phyloP scores from a whole-genome alignment of 495 filamentous ascomycete genomes.

The Aspergillus affinis region DNA sequence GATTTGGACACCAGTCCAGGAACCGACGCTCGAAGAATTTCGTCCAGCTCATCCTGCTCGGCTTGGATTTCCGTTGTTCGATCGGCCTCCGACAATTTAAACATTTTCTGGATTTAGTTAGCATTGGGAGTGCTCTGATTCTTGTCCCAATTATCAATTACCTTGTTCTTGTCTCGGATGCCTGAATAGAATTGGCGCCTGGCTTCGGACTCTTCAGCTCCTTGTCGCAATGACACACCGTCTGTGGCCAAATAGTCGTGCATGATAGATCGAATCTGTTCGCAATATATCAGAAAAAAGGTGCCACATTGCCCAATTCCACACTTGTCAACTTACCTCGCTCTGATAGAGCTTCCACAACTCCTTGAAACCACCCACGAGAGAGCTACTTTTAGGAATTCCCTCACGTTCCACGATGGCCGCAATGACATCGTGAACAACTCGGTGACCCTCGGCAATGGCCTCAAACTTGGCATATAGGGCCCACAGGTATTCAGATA shows the following conservation, averaged over 20 bases:
- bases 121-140: constrained; percentile 1
- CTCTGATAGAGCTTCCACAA: constrained; percentile 90
- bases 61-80: constrained; percentile 68
- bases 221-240: constrained; percentile 59
- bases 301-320: not conserved
- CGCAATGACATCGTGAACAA: constrained; percentile 85
- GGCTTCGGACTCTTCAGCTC: constrained; percentile 45
- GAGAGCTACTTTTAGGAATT: constrained; percentile 50
- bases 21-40: constrained; percentile 85
- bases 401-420: constrained; percentile 77
- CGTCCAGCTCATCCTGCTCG: constrained; percentile 87
- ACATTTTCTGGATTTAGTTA: constrained; percentile 61
- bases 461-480: constrained; percentile 96
- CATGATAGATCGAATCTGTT: constrained; percentile 77
- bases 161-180: constrained; percentile 68
- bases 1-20: constrained; percentile 87
- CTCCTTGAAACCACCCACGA: constrained; percentile 83
- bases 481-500: constrained; percentile 87
- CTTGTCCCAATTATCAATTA: constrained; percentile 16
- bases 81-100: constrained; percentile 85
- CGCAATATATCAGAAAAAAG: constrained; percentile 39
- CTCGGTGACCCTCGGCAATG: constrained; percentile 92
- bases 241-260: constrained; percentile 98
- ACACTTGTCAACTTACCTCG: constrained; percentile 49
- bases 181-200: constrained; percentile 58